phyloP scores from a whole-genome alignment of 2,329 filamentous ascomycete genomes.

The Ophiocordyceps polyrhachis-furcata region DNA sequence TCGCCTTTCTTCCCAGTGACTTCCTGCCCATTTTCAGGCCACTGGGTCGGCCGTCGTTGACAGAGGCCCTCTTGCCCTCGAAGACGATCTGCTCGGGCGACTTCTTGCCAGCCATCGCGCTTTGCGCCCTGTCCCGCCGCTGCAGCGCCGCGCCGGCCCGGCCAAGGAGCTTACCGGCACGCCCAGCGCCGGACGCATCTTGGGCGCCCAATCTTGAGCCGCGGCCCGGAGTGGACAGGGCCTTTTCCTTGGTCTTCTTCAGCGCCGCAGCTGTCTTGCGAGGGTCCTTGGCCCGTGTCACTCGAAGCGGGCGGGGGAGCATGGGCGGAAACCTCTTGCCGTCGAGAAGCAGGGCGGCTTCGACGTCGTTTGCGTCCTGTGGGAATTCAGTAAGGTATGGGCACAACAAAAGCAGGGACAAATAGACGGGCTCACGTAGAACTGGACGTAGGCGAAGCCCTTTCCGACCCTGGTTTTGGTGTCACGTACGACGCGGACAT shows the following conservation, averaged over 20 bases:
- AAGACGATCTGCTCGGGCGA: slow-evolving; percentile 58
- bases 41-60: slow-evolving; percentile 44
- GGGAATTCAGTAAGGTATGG: background rate
- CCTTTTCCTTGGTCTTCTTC: slow-evolving; percentile 13
- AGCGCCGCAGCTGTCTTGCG: slow-evolving; percentile 36
- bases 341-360: slow-evolving; percentile 73
- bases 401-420: background rate
- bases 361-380: slow-evolving; percentile 67
- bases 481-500: slow-evolving; percentile 81
- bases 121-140: slow-evolving; percentile 13
- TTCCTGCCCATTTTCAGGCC: slow-evolving; percentile 38
- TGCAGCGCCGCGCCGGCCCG: slow-evolving; percentile 40
- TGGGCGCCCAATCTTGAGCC: slow-evolving; percentile 43
- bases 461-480: slow-evolving; percentile 84
- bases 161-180: slow-evolving; percentile 56
- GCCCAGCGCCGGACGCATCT: slow-evolving; percentile 52
- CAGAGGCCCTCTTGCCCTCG: slow-evolving; percentile 58
- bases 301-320: slow-evolving; percentile 74
- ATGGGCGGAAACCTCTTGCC: slow-evolving; percentile 88
- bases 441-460: slow-evolving; percentile 95
- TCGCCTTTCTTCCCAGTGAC: slow-evolving; percentile 22
- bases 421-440: slow-evolving; percentile 35
- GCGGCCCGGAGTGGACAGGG: slow-evolving; percentile 14
- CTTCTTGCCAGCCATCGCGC: slow-evolving; percentile 19
- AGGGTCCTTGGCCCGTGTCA: slow-evolving; percentile 66